Evolutionary conservation across 352 stramenopile genomes (phyloP).

Genomic region (Globisporangium cystogenes): DNA sequence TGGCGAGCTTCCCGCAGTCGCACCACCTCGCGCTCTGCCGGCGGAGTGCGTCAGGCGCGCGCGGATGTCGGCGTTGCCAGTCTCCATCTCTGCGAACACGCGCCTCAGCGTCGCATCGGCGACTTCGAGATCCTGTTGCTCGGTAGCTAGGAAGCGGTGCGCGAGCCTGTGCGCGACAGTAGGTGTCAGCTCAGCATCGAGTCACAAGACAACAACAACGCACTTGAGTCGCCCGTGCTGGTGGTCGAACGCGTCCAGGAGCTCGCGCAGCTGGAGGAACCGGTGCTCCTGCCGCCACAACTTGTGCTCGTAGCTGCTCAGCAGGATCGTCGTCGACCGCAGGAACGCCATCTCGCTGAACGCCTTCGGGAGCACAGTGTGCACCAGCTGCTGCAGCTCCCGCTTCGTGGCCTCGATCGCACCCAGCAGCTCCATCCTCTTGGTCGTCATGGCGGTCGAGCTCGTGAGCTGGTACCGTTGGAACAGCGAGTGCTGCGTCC

Average conservation of each 20-base stretch:
- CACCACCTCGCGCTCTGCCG: neutral
- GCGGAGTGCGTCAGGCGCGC: neutral
- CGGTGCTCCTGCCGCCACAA: constrained; percentile 37
- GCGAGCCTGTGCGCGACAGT: constrained; percentile 1
- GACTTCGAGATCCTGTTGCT: constrained; percentile 47
- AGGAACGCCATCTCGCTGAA: constrained; percentile 35
- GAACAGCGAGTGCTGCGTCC: constrained; percentile 13
- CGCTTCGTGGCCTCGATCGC: constrained; percentile 19
- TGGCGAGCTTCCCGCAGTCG: neutral
- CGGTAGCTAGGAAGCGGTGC: constrained; percentile 25
- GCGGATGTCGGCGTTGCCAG: neutral
- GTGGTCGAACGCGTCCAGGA: constrained; percentile 29
- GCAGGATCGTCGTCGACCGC: constrained; percentile 27
- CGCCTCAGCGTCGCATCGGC: constrained; percentile 68
- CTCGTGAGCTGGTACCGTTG: constrained; percentile 43
- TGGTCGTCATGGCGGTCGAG: constrained; percentile 5
- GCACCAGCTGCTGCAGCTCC: constrained; percentile 18
- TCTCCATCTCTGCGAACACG: constrained; percentile 19
- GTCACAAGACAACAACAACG: neutral
- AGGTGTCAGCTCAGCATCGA: neutral
- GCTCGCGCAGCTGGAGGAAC: constrained; percentile 22
- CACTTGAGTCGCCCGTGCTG: constrained; percentile 34
- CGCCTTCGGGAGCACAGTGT: constrained; percentile 11
- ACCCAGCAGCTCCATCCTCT: constrained; percentile 5
- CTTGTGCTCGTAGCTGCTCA: constrained; percentile 44